Percentiles rank a stretch among this genome's conserved stretches.
Conservation (phyloP, 371 early-diverging fungal species). For the Scutellospora calospora region DNA sequence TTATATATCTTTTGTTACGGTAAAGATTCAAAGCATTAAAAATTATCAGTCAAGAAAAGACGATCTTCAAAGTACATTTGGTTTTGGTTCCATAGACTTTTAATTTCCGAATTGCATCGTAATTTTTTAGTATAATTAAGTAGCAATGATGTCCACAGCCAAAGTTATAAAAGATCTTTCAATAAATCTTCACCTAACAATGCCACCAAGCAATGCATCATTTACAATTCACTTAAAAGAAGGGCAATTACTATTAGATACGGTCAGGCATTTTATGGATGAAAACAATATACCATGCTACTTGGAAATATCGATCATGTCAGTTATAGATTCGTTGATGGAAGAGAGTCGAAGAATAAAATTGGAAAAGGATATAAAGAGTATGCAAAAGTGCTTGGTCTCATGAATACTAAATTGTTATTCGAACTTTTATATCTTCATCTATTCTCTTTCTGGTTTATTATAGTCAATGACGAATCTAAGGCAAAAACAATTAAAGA, state of each 20-base stretch:
- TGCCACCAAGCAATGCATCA: conserved; percentile 35
- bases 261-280: conserved; percentile 53
- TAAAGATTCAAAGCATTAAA: no score
- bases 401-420: no score
- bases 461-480: conserved; percentile 12
- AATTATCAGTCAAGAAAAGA: no score
- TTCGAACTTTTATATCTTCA: no score
- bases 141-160: conserved; percentile 29
- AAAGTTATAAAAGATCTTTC: conserved; percentile 44
- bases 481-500: conserved; percentile 42
- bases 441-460: background rate
- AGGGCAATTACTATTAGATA: conserved; percentile 58
- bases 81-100: no score
- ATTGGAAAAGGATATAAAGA: conserved; percentile 41
- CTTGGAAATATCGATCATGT: conserved; percentile 56
- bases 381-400: no score
- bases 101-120: no score
- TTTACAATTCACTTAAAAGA: conserved; percentile 46
- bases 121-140: no score
- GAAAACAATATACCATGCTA: conserved; percentile 57
- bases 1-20: no score
- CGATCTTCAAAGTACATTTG: no score
- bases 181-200: conserved; percentile 17
- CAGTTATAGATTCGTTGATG: conserved; percentile 53
- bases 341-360: conserved; percentile 36